Conservation (phyloP, 768 basidiomycete genomes). For the Lentinula guzmanii region DNA sequence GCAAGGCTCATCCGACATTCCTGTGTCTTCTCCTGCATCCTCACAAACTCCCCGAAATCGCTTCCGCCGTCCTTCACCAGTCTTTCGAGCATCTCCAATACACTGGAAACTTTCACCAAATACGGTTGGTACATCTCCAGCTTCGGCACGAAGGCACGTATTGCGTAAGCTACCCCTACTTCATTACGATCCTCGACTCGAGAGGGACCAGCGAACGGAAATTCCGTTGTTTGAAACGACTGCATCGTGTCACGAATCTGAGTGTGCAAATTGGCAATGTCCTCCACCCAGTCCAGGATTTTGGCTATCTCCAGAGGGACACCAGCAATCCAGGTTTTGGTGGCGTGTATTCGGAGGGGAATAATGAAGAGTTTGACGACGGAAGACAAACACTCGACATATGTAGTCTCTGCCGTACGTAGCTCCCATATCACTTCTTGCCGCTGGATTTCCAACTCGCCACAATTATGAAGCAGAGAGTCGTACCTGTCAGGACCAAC, state of each 20-base stretch:
- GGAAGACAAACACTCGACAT: conserved; percentile 59
- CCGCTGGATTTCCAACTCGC: conserved; percentile 47
- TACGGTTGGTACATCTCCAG: conserved; percentile 88
- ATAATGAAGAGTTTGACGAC: conserved; percentile 71
- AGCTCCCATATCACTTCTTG: conserved; percentile 69
- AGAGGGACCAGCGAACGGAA: conserved; percentile 17
- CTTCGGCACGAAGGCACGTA: conserved; percentile 56
- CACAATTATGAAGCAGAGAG: conserved; percentile 32
- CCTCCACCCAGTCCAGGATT: conserved; percentile 85
- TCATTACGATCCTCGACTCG: conserved; percentile 28
- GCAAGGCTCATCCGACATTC: conserved; percentile 51
- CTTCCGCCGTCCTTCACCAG: conserved; percentile 43
- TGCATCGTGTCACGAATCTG: conserved; percentile 50
- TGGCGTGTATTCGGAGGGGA: conserved; percentile 69
- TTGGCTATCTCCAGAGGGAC: conserved; percentile 65
- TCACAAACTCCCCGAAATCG: conserved; percentile 84
- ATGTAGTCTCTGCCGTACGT: conserved; percentile 58
- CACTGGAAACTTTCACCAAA: conserved; percentile 62
- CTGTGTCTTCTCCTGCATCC: conserved; percentile 51
- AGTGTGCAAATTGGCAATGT: conserved; percentile 73
- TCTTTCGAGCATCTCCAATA: conserved; percentile 45
- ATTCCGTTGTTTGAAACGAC: conserved; percentile 31
- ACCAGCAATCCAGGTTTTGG: conserved; percentile 73
- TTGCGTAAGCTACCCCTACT: conserved; percentile 42
- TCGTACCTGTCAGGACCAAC: conserved; percentile 25